A percentile compares a stretch with the other conserved stretches of the same genome.
Evolutionary conservation across 768 basidiomycete genomes (phyloP).

Genomic region (Amylocystis lapponica): DNA sequence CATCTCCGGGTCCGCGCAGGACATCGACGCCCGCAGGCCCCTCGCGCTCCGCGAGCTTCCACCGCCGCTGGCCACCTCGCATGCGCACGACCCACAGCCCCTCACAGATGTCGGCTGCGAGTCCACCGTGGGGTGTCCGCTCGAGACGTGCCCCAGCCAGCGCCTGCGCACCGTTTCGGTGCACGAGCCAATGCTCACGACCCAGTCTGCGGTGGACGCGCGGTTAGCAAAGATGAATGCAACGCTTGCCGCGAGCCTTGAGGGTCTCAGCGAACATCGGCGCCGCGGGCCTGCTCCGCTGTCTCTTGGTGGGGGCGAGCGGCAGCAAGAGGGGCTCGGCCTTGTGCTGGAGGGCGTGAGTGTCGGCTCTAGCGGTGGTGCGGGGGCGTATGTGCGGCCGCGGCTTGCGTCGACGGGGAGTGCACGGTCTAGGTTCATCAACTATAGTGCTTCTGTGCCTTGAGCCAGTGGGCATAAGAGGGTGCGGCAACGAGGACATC

Average conservation of each 20-base stretch:
- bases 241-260: constrained; percentile 56
- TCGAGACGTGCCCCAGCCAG: not conserved
- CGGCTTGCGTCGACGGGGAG: constrained; percentile 28
- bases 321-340: not conserved
- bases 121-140: not conserved
- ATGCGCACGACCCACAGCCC: constrained; percentile 10
- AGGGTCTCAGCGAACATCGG: constrained; percentile 40
- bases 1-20: constrained; percentile 70
- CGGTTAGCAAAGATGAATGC: constrained; percentile 62
- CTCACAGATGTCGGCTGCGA: not conserved
- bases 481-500: too few relatives aligned
- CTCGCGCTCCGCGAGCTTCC: constrained; percentile 28
- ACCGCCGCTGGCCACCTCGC: constrained; percentile 14
- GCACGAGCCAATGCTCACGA: constrained; percentile 55
- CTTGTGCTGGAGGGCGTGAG: not conserved
- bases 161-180: constrained; percentile 19
- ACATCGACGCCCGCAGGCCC: constrained; percentile 68
- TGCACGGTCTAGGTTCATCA: constrained; percentile 32
- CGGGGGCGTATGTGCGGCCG: constrained; percentile 17
- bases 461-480: too few relatives aligned
- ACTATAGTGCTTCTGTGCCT: too few relatives aligned
- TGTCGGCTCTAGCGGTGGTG: not conserved
- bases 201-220: constrained; percentile 60
- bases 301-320: too few relatives aligned
- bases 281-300: constrained; percentile 23